These are phyloP conservation scores for Nematocida sp. DNA, from an alignment of 371 early-diverging fungal genomes.

Conservation along the genomic window DNA sequence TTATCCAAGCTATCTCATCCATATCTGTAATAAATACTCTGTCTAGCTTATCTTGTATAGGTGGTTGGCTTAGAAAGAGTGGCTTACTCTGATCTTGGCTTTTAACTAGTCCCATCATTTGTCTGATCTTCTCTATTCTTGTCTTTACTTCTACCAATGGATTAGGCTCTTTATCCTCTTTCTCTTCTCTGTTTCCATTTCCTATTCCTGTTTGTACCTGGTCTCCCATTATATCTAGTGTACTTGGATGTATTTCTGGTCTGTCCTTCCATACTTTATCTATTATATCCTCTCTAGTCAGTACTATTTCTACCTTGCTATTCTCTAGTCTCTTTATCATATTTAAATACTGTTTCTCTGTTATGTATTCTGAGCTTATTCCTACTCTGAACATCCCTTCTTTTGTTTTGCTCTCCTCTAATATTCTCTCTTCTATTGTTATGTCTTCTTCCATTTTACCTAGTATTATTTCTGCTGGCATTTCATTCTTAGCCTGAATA, in stretches of 20 bases:
- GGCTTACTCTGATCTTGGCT: not conserved
- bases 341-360: conserved; percentile 66
- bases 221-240: conserved; percentile 14
- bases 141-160: conserved; percentile 51
- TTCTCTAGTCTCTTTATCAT: conserved; percentile 54
- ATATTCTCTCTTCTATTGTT: conserved; percentile 40
- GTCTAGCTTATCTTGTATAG: conserved; percentile 16
- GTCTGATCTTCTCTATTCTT: conserved; percentile 75
- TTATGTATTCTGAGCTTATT: conserved; percentile 47
- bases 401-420: conserved; percentile 1
- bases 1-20: conserved; percentile 70
- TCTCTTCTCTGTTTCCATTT: too few relatives aligned
- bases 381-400: conserved; percentile 44
- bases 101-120: conserved; percentile 62
- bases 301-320: conserved; percentile 45
- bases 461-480: conserved; percentile 65
- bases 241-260: conserved; percentile 16
- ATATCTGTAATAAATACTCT: conserved; percentile 55
- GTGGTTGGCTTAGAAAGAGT: too few relatives aligned
- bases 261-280: conserved; percentile 22
- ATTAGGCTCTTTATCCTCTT: too few relatives aligned
- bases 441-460: conserved; percentile 72
- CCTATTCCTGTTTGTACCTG: too few relatives aligned
- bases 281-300: conserved; percentile 32
- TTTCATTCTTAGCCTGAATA: conserved; percentile 82